These are phyloP conservation scores for Fusarium compactum DNA, from an alignment of 2,329 filamentous ascomycete species.

Conservation along the genomic window DNA sequence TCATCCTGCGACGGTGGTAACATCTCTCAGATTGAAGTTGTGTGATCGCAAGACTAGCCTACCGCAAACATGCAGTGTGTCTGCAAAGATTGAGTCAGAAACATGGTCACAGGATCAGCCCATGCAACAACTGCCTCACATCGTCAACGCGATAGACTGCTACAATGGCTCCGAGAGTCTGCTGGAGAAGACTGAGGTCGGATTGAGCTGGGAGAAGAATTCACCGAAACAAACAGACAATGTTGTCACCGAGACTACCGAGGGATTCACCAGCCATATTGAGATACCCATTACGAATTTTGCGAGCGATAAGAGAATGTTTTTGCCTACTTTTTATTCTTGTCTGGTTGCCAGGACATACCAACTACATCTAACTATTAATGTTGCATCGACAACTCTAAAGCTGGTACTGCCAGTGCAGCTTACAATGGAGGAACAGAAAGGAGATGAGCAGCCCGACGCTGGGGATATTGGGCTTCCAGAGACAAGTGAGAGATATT, in stretches of 20 bases:
- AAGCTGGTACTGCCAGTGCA: slow-evolving; percentile 12
- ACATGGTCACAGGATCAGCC: slow-evolving; percentile 24
- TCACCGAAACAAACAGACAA: not conserved
- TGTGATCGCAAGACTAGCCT: not conserved
- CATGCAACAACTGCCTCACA: slow-evolving; percentile 21
- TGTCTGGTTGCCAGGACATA: slow-evolving; percentile 19
- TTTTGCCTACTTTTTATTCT: slow-evolving; percentile 22
- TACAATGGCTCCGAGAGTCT: slow-evolving; percentile 3
- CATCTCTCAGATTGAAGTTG: not conserved
- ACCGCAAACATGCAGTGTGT: slow-evolving; percentile 5
- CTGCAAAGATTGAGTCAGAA: slow-evolving; percentile 15
- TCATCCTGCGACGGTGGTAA: not conserved
- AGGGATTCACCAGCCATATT: slow-evolving; percentile 5
- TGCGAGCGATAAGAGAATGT: slow-evolving; percentile 14
- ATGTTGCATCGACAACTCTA: not conserved
- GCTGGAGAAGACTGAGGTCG: not conserved
- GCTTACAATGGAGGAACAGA: not conserved
- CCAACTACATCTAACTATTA: slow-evolving; percentile 8
- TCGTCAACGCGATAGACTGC: not conserved
- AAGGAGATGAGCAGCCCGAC: not conserved
- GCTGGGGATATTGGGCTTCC: not conserved
- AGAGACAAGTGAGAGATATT: not conserved
- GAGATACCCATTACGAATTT: slow-evolving; percentile 4
- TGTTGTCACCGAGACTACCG: not conserved
- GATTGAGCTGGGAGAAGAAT: not conserved